Percentiles rank a stretch among this genome's conserved stretches.
phyloP scores from a whole-genome alignment of 371 early-diverging fungal species.

The Lichtheimia ramosa region DNA sequence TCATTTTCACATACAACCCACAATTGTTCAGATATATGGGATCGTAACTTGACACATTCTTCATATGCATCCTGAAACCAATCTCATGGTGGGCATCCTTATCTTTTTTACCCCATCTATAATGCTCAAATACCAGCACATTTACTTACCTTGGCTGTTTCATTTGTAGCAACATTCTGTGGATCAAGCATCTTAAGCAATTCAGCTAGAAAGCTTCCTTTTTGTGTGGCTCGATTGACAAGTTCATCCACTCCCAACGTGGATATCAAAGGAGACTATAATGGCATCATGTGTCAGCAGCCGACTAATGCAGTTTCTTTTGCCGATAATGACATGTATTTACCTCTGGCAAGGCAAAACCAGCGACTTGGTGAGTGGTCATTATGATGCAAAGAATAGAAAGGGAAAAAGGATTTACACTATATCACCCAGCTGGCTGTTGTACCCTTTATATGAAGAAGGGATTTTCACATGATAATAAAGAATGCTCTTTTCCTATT shows the following conservation, averaged over 20 bases:
- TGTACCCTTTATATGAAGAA: not conserved
- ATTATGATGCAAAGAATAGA: constrained; percentile 6
- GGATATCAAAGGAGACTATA: not conserved
- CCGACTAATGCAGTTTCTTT: not conserved
- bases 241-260: constrained; percentile 33
- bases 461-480: constrained; percentile 12
- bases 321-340: not conserved
- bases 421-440: too few species aligned
- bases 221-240: constrained; percentile 21
- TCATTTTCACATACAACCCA: constrained; percentile 43
- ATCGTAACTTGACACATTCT: constrained; percentile 37
- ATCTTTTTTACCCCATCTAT: too few species aligned
- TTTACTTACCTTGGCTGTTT: constrained; percentile 32
- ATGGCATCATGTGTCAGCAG: not conserved
- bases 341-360: constrained; percentile 14
- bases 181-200: constrained; percentile 37
- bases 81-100: too few species aligned
- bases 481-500: not conserved
- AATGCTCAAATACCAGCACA: too few species aligned
- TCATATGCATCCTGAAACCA: constrained; percentile 34
- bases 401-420: not conserved
- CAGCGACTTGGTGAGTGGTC: constrained; percentile 19
- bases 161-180: constrained; percentile 32
- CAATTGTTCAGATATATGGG: constrained; percentile 42
- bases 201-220: constrained; percentile 30